Evolutionary conservation across 208 protist species (phyloP).

Genomic region (Trypanosoma lewisi): DNA sequence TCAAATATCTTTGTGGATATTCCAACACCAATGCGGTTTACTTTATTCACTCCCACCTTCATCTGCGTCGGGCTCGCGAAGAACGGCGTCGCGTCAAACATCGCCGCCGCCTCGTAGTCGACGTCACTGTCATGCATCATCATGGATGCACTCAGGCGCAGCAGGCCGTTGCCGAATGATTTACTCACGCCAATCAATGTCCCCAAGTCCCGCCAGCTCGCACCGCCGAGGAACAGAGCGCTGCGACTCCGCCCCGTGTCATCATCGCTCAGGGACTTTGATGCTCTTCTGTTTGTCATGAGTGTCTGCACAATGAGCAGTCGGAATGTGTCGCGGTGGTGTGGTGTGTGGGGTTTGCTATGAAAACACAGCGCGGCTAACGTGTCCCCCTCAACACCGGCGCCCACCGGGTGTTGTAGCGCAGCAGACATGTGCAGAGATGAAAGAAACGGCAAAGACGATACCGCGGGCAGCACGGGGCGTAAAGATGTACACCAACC

Average conservation of each 20-base stretch:
- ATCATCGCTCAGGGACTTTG: slow-evolving; percentile 6
- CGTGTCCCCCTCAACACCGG: slow-evolving; percentile 18
- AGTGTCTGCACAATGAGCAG: slow-evolving; percentile 23
- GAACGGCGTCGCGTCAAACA: slow-evolving; percentile 58
- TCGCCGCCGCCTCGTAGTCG: slow-evolving; percentile 61
- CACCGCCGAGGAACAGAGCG: slow-evolving; percentile 6
- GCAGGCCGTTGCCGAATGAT: slow-evolving; percentile 40
- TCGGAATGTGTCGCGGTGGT: slow-evolving; percentile 1
- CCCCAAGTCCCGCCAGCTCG: slow-evolving; percentile 51
- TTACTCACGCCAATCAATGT: slow-evolving; percentile 58
- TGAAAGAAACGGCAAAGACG: neutral
- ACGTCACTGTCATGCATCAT: slow-evolving; percentile 63
- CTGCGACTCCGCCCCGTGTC: slow-evolving; percentile 6
- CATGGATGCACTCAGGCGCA: slow-evolving; percentile 65
- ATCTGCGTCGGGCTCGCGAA: slow-evolving; percentile 59
- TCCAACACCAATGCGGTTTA: slow-evolving; percentile 46
- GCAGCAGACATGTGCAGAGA: slow-evolving; percentile 7
- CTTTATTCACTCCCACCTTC: slow-evolving; percentile 69
- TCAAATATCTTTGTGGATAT: slow-evolving; percentile 69
- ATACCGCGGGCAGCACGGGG: neutral
- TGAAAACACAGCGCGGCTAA: slow-evolving; percentile 12
- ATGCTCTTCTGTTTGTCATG: slow-evolving; percentile 1
- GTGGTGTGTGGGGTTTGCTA: neutral
- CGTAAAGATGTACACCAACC: neutral
- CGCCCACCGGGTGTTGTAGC: slow-evolving; percentile 18